phyloP scores from a whole-genome alignment of 495 filamentous ascomycete genomes.

The Physcia stellaris region DNA sequence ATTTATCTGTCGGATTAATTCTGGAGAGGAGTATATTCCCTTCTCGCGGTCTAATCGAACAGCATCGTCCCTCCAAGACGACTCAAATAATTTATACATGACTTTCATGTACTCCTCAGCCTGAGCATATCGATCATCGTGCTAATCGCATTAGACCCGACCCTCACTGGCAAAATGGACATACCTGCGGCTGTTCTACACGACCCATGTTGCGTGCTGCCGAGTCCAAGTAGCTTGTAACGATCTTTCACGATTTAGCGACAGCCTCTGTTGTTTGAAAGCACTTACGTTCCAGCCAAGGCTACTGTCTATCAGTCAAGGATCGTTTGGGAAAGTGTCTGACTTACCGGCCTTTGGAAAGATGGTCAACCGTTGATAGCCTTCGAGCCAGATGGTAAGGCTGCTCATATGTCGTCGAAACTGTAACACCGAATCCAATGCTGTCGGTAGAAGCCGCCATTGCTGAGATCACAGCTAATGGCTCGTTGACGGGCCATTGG shows the following conservation, averaged over 20 bases:
- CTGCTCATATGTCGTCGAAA: slow-evolving; percentile 56
- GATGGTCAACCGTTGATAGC: slow-evolving; percentile 52
- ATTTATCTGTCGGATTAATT: slow-evolving; percentile 47
- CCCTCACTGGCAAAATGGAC: not conserved
- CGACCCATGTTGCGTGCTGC: slow-evolving; percentile 48
- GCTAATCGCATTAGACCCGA: slow-evolving; percentile 23
- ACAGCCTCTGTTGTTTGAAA: not conserved
- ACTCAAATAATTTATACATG: slow-evolving; percentile 57
- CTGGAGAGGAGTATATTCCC: slow-evolving; percentile 46
- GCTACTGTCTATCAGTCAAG: slow-evolving; percentile 15
- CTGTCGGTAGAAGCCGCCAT: slow-evolving; percentile 43
- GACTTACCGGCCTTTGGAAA: slow-evolving; percentile 45
- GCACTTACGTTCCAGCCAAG: slow-evolving; percentile 42
- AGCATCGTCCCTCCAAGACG: slow-evolving; percentile 56
- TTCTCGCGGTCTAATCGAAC: slow-evolving; percentile 39
- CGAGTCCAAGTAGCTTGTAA: slow-evolving; percentile 54
- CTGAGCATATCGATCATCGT: slow-evolving; percentile 53
- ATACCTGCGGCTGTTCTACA: slow-evolving; percentile 34
- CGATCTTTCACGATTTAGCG: slow-evolving; percentile 26
- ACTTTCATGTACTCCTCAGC: slow-evolving; percentile 57
- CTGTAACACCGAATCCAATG: slow-evolving; percentile 57
- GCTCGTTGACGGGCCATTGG: slow-evolving; percentile 53
- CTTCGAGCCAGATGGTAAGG: slow-evolving; percentile 55
- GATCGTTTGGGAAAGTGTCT: too few relatives aligned
- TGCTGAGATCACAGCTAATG: slow-evolving; percentile 28